These are phyloP conservation scores for Sporothrix sp. DNA, from an alignment of 2,329 filamentous ascomycete genomes.

Conservation along the genomic window DNA sequence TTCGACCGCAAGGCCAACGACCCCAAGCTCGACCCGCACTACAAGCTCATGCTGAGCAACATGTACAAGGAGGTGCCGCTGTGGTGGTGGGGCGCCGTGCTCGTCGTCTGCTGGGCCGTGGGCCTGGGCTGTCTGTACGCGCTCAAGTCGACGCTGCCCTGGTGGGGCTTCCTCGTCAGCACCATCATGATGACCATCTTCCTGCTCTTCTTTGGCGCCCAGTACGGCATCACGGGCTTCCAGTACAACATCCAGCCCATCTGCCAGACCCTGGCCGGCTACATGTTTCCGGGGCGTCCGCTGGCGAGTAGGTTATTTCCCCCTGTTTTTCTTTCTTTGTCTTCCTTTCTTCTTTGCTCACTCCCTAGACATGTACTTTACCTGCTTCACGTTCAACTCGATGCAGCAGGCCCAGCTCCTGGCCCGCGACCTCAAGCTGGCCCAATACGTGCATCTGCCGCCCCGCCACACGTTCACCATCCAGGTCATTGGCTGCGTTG, in stretches of 20 bases:
- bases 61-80: conserved; percentile 15
- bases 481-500: conserved; percentile 30
- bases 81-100: conserved; percentile 21
- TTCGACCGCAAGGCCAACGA: conserved; percentile 12
- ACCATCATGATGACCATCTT: conserved; percentile 27
- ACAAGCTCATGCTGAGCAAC: conserved; percentile 17
- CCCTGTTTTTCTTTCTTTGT: not conserved
- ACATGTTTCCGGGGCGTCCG: conserved; percentile 32
- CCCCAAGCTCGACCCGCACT: conserved; percentile 25
- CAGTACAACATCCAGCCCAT: conserved; percentile 29
- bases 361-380: conserved; percentile 32
- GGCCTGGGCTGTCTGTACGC: conserved; percentile 31
- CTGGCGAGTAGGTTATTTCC: conserved; percentile 22
- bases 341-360: not conserved
- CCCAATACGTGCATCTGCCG: conserved; percentile 29
- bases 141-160: conserved; percentile 28
- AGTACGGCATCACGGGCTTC: conserved; percentile 31
- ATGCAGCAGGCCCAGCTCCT: conserved; percentile 26
- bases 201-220: conserved; percentile 32
- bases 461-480: conserved; percentile 35
- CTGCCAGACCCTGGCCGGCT: conserved; percentile 40
- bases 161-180: conserved; percentile 34
- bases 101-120: conserved; percentile 26
- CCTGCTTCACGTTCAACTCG: conserved; percentile 26
- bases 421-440: conserved; percentile 29